These are phyloP conservation scores for Mucor lusitanicus DNA, from an alignment of 371 early-diverging fungal species.

Conservation along the genomic window DNA sequence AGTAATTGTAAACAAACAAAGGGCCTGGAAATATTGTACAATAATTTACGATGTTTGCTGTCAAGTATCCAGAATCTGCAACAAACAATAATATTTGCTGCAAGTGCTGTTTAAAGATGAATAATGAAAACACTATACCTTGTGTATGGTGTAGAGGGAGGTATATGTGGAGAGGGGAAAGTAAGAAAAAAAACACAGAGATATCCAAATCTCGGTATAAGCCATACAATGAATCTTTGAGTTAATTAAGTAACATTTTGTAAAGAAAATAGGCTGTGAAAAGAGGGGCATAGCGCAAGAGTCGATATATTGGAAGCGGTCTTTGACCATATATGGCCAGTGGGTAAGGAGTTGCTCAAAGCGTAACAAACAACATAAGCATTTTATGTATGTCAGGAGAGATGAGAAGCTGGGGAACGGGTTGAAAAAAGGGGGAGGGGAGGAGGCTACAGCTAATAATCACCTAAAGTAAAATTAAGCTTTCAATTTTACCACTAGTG, in stretches of 20 bases:
- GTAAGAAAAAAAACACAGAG: too few relatives aligned
- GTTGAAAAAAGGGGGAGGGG: neutral
- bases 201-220: neutral
- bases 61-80: neutral
- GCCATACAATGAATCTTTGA: neutral
- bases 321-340: conserved; percentile 10
- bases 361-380: neutral
- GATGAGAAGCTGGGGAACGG: neutral
- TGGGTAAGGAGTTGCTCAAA: neutral
- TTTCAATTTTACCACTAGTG: neutral
- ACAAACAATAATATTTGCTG: neutral
- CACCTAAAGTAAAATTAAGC: neutral
- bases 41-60: neutral
- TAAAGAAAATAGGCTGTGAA: neutral
- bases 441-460: neutral
- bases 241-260: neutral
- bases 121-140: neutral
- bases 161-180: neutral
- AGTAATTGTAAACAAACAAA: neutral
- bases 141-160: neutral
- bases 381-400: neutral
- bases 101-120: neutral
- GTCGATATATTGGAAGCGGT: neutral
- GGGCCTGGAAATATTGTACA: neutral
- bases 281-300: neutral